Conservation (phyloP, 345 rosid species). For the Citrus inodora region DNA sequence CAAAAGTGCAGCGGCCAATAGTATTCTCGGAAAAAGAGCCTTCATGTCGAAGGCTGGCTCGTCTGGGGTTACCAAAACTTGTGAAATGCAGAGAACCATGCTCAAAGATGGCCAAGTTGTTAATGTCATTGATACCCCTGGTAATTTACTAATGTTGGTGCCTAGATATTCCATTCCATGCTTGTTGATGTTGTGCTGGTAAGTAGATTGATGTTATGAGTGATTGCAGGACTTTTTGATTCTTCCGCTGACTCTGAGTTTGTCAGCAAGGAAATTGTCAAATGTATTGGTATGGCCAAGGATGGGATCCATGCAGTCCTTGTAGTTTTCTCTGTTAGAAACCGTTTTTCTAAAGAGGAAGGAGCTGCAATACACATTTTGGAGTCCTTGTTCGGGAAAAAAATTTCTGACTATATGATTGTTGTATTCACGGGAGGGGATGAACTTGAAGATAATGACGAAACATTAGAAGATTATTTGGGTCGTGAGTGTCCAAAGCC, state of each 20-base stretch:
- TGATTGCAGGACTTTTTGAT: conserved; percentile 71
- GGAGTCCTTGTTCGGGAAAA: too few relatives aligned
- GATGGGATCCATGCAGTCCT: conserved; percentile 81
- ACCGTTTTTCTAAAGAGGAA: conserved; percentile 70
- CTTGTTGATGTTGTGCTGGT: neutral
- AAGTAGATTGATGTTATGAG: neutral
- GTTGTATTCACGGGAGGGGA: conserved; percentile 94
- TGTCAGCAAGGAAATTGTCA: conserved; percentile 75
- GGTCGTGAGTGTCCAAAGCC: conserved; percentile 67
- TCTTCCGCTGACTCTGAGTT: conserved; percentile 53
- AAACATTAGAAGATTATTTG: conserved; percentile 69
- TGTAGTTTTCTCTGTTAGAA: conserved; percentile 60
- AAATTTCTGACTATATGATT: conserved; percentile 84
- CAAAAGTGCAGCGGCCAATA: conserved; percentile 90
- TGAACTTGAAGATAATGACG: conserved; percentile 75
- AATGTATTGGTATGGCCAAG: conserved; percentile 73
- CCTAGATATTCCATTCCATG: neutral
- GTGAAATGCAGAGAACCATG: conserved; percentile 52
- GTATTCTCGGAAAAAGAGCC: conserved; percentile 63
- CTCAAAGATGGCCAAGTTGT: conserved; percentile 60
- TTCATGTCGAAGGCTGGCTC: conserved; percentile 70
- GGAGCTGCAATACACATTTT: too few relatives aligned
- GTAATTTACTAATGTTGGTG: conserved; percentile 23
- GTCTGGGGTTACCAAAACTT: conserved; percentile 64
- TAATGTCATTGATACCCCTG: conserved; percentile 92